phyloP scores from a whole-genome alignment of 2,329 filamentous ascomycete species.

The Fusarium albidum region DNA sequence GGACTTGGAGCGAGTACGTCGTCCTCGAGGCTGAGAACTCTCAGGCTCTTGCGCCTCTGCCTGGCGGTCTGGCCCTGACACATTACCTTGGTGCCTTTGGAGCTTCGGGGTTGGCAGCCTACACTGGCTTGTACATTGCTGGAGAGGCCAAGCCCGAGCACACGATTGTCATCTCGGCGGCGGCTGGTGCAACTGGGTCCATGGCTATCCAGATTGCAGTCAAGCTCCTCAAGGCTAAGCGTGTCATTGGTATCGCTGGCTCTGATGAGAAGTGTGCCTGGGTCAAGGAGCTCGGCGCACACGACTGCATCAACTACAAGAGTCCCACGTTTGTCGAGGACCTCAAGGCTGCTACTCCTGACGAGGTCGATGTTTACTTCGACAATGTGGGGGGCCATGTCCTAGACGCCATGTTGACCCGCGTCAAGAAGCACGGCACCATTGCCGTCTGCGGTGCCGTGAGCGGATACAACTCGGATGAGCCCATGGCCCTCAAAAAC shows the following conservation, averaged over 20 bases:
- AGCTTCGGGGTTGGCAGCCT: slow-evolving; percentile 39
- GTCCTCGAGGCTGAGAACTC: slow-evolving; percentile 38
- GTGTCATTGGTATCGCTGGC: slow-evolving; percentile 41
- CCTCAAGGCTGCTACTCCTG: slow-evolving; percentile 37
- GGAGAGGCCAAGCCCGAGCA: slow-evolving; percentile 40
- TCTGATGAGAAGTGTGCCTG: slow-evolving; percentile 42
- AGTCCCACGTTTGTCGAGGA: slow-evolving; percentile 41
- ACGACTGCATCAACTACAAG: slow-evolving; percentile 43
- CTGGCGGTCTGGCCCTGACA: slow-evolving; percentile 33
- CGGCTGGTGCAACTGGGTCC: slow-evolving; percentile 41
- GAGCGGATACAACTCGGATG: slow-evolving; percentile 38
- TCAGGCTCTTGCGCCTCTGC: slow-evolving; percentile 37
- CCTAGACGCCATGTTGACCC: slow-evolving; percentile 40
- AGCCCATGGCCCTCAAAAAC: slow-evolving; percentile 40
- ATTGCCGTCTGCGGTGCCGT: slow-evolving; percentile 41
- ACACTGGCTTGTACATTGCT: slow-evolving; percentile 36
- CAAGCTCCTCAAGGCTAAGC: slow-evolving; percentile 40
- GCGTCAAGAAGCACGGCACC: slow-evolving; percentile 38
- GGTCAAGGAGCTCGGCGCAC: slow-evolving; percentile 39
- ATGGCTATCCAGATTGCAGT: slow-evolving; percentile 43
- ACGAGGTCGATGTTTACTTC: slow-evolving; percentile 43
- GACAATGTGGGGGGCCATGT: slow-evolving; percentile 42
- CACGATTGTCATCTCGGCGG: slow-evolving; percentile 42
- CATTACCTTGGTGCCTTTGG: slow-evolving; percentile 43
- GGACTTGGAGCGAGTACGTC: slow-evolving; percentile 40